Evolutionary conservation across 257 asterid species (phyloP).

Genomic region (Prunella vulgaris): DNA sequence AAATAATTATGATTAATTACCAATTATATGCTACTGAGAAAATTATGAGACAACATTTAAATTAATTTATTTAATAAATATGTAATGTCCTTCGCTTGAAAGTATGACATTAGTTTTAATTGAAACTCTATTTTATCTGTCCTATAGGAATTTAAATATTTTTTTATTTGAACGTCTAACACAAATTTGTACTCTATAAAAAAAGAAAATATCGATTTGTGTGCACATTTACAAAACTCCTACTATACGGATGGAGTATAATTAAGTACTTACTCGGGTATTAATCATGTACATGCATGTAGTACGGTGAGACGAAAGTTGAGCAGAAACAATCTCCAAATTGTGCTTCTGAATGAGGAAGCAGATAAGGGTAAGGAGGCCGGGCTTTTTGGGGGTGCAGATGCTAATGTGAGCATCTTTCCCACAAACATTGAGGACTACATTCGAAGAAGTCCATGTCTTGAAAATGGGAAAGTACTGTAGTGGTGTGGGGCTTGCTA

Average conservation of each 20-base stretch:
- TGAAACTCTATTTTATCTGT: no score
- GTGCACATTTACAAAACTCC: no score
- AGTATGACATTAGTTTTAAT: no score
- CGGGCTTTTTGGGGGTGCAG: constrained; percentile 39
- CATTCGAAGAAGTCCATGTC: constrained; percentile 58
- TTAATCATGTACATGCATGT: constrained; percentile 52
- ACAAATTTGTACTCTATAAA: no score
- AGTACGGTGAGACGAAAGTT: constrained; percentile 28
- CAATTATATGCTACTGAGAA: background rate
- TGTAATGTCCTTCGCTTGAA: background rate
- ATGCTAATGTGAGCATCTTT: constrained; percentile 57
- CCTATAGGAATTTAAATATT: no score
- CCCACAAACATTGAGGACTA: constrained; percentile 43
- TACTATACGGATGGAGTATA: no score
- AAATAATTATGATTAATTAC: background rate
- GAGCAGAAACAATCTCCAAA: constrained; percentile 51
- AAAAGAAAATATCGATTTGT: no score
- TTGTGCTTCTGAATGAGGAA: constrained; percentile 49
- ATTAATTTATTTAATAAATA: background rate
- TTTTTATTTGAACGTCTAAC: no score
- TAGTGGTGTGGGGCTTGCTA: constrained; percentile 13
- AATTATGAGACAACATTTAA: background rate
- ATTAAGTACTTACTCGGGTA: constrained; percentile 45
- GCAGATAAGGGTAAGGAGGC: constrained; percentile 39
- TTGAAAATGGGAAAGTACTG: constrained; percentile 28